Base-by-base conservation (phyloP, 768 basidiomycete genomes). In the Dioszegia crocea region DNA sequence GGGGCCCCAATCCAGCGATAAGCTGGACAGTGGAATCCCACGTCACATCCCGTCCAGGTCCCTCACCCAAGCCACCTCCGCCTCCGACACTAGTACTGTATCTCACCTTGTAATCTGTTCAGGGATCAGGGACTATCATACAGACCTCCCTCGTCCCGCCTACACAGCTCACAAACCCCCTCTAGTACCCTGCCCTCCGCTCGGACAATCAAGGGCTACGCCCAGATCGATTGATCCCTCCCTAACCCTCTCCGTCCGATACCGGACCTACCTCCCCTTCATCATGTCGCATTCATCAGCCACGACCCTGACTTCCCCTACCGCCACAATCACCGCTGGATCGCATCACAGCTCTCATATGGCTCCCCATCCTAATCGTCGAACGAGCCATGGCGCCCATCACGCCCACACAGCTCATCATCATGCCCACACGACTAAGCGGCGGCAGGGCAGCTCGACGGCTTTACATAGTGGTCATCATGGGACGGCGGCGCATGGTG, bases 301-400 rank as follows among this genome's bases (percentile, higher is more conserved):
- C 9, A 61, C 62, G 9, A 63, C 65, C 41, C 49, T 63, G 30
- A 61, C 60, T 11, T 66, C 65, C 21, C 65, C 65, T 4, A 31
- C 56, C 16, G 56, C 56, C 19, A 57, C 56, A n/a, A 16, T 57
- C 46, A 21, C 31, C 19, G 14, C 56, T 30, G 26, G 23, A 1
- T 40, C 56, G 9, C 45, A 57, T n/a, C 56, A 57, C 40, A 21
- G 27, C 21, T 30, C 45, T 9, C 8, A 24, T 10, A 43, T 30
- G 24, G 40, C 41, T 12, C 56, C 45, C 5, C 56, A 27, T 6
- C 44, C 45, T 6, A 26, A n/a, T 11, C 56, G 47, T 5, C 56
- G 47, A 4, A 45, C 43, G 24, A 48, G 38, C 38, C 23, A 40
- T 21, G 38, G 43, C 19, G 31, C 56, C 14, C 39, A 41, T 38